Percentiles rank a stretch among this genome's conserved stretches.
phyloP scores from a whole-genome alignment of 2,329 filamentous ascomycete genomes.

The Aspergillus arachidicola region DNA sequence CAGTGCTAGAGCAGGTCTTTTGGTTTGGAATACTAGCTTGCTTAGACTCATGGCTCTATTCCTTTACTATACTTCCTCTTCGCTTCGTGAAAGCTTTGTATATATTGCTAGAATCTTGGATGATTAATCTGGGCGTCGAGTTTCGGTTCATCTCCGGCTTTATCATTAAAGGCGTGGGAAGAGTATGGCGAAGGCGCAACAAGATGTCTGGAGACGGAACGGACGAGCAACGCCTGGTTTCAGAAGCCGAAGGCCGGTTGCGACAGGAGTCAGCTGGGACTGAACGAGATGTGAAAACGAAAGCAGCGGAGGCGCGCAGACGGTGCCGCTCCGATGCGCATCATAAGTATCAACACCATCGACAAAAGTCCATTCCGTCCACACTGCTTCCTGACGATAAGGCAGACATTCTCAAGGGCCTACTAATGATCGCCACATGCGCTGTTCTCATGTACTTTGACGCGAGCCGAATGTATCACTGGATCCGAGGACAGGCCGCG shows the following conservation, averaged over 20 bases:
- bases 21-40: slow-evolving; percentile 89
- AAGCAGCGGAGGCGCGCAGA: slow-evolving; percentile 24
- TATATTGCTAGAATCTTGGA: slow-evolving; percentile 79
- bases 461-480: slow-evolving; percentile 96
- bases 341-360: slow-evolving; percentile 58
- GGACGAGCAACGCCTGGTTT: slow-evolving; percentile 17
- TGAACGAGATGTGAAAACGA: slow-evolving; percentile 27
- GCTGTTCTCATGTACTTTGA: slow-evolving; percentile 86
- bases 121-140: slow-evolving; percentile 71
- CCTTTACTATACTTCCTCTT: slow-evolving; percentile 90
- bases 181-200: slow-evolving; percentile 70
- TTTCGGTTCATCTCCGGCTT: slow-evolving; percentile 71
- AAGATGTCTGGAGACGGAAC: slow-evolving; percentile 18
- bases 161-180: slow-evolving; percentile 76
- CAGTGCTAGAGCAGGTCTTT: slow-evolving; percentile 79
- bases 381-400: slow-evolving; percentile 86
- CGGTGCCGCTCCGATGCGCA: slow-evolving; percentile 33
- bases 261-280: slow-evolving; percentile 15
- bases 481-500: slow-evolving; percentile 90
- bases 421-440: slow-evolving; percentile 84
- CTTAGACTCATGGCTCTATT: slow-evolving; percentile 94
- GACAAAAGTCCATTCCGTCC: slow-evolving; percentile 83
- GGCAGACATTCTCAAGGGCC: slow-evolving; percentile 88
- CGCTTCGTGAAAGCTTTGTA: slow-evolving; percentile 80
- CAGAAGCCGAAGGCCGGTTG: slow-evolving; percentile 24